phyloP scores from a whole-genome alignment of 2,329 filamentous ascomycete species.

The Neonectria sp. region DNA sequence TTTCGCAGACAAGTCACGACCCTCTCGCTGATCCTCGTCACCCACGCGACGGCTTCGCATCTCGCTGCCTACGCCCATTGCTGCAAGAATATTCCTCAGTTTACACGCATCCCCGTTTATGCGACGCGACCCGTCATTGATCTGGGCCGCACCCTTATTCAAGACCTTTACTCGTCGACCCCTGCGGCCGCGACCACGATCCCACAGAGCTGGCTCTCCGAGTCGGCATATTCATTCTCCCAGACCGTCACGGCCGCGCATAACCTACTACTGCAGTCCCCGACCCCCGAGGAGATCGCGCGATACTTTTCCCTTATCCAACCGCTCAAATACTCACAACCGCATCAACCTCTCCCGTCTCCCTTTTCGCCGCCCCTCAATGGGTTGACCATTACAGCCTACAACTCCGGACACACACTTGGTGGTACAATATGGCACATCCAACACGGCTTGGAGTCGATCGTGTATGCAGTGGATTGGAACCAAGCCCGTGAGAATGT shows the following conservation, averaged over 20 bases:
- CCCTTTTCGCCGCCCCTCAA: conserved; percentile 91
- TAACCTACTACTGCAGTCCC: conserved; percentile 76
- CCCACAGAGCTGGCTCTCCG: conserved; percentile 79
- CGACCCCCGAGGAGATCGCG: conserved; percentile 89
- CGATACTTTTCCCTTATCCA: conserved; percentile 93
- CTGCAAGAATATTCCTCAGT: conserved; percentile 95
- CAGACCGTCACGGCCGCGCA: conserved; percentile 65
- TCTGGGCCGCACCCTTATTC: conserved; percentile 89
- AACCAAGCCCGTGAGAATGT: conserved; percentile 98
- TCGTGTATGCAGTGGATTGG: conserved; percentile 98
- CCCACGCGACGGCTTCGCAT: conserved; percentile 92
- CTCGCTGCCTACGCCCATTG: conserved; percentile 95
- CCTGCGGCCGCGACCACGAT: conserved; percentile 91
- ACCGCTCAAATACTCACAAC: conserved; percentile 96
- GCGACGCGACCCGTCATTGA: conserved; percentile 95
- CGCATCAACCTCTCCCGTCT: conserved; percentile 89
- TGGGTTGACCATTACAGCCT: conserved; percentile 94
- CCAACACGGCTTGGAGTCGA: conserved; percentile 95
- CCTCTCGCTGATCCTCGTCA: conserved; percentile 92
- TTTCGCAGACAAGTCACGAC: conserved; percentile 84
- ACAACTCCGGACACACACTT: conserved; percentile 95
- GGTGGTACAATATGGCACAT: conserved; percentile 99
- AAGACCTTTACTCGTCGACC: conserved; percentile 93
- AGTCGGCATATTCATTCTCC: conserved; percentile 69
- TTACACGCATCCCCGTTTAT: conserved; percentile 93